These are phyloP conservation scores for Diaporthe capsici DNA, from an alignment of 2,329 filamentous ascomycete genomes.

Conservation along the genomic window DNA sequence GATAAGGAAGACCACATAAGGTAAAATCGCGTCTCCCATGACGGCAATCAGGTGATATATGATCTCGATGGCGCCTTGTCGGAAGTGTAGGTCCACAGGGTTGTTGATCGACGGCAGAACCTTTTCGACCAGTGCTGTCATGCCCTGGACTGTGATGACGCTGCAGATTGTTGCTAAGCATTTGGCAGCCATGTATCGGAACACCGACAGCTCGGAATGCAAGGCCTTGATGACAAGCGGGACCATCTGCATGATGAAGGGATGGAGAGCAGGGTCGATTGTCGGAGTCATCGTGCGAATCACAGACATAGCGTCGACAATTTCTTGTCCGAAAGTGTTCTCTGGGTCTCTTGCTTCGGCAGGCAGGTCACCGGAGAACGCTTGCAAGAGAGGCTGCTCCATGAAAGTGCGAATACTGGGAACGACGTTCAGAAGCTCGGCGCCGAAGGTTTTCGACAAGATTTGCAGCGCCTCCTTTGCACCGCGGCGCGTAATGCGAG, in stretches of 20 bases:
- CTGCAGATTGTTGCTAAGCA: conserved; percentile 98
- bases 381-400: conserved; percentile 81
- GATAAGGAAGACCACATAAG: conserved; percentile 98
- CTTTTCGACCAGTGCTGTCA: conserved; percentile 95
- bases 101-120: conserved; percentile 94
- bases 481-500: conserved; percentile 90
- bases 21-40: conserved; percentile 96
- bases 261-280: conserved; percentile 79
- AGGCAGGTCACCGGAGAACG: conserved; percentile 81
- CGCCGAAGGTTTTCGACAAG: conserved; percentile 83
- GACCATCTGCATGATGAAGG: conserved; percentile 86
- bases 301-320: conserved; percentile 94
- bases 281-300: conserved; percentile 95
- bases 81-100: conserved; percentile 86
- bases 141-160: conserved; percentile 93
- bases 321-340: conserved; percentile 85
- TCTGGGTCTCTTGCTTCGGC: conserved; percentile 80
- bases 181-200: conserved; percentile 96
- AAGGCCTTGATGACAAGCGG: conserved; percentile 90
- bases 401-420: conserved; percentile 87
- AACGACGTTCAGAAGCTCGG: conserved; percentile 82
- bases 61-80: conserved; percentile 94
- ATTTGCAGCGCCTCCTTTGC: conserved; percentile 96
- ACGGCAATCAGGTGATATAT: conserved; percentile 98
- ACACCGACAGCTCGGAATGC: conserved; percentile 89